Conservation (phyloP, 768 basidiomycete genomes). For the Peribolospora kevripleyi region DNA sequence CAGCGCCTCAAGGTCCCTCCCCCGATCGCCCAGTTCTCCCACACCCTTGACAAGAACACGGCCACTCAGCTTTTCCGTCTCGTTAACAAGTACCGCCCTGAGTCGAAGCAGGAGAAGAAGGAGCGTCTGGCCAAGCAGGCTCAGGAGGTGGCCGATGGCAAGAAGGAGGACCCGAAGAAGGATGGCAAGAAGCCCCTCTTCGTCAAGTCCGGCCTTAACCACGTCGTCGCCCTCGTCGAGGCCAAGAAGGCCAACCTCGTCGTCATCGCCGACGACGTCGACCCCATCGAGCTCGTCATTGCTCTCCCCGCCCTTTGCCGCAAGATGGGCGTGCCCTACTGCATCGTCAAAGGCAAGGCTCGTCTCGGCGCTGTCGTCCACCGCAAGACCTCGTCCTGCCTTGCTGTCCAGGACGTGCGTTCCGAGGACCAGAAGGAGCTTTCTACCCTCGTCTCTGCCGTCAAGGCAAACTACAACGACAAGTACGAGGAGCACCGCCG, state of each 20-base stretch:
- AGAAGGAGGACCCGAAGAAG: slow-evolving; percentile 35
- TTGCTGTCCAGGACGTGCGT: slow-evolving; percentile 79
- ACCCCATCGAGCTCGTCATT: slow-evolving; percentile 96
- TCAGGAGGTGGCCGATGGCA: slow-evolving; percentile 46
- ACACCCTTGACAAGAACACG: slow-evolving; percentile 97
- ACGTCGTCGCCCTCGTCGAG: slow-evolving; percentile 74
- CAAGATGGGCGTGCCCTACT: slow-evolving; percentile 98
- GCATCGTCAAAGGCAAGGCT: slow-evolving; percentile 85
- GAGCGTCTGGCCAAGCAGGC: slow-evolving; percentile 46
- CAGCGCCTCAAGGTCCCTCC: slow-evolving; percentile 97
- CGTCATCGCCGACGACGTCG: slow-evolving; percentile 89
- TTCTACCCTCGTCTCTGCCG: slow-evolving; percentile 68
- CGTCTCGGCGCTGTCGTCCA: slow-evolving; percentile 93
- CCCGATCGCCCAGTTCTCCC: slow-evolving; percentile 82
- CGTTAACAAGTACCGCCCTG: slow-evolving; percentile 87
- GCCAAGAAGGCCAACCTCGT: slow-evolving; percentile 93
- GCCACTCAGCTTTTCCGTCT: slow-evolving; percentile 95
- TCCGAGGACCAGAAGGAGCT: slow-evolving; percentile 85
- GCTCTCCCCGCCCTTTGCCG: slow-evolving; percentile 94
- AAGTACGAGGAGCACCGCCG: slow-evolving; percentile 63
- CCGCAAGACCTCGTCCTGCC: slow-evolving; percentile 89
- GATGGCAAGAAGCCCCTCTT: slow-evolving; percentile 85
- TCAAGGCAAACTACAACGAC: slow-evolving; percentile 90
- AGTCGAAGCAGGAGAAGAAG: slow-evolving; percentile 94
- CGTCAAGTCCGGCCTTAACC: slow-evolving; percentile 93